A percentile compares a stretch with the other conserved stretches of the same genome.
These are phyloP conservation scores for Earliella scabrosa DNA, from an alignment of 1,284 basidiomycete genomes.

Conservation along the genomic window DNA sequence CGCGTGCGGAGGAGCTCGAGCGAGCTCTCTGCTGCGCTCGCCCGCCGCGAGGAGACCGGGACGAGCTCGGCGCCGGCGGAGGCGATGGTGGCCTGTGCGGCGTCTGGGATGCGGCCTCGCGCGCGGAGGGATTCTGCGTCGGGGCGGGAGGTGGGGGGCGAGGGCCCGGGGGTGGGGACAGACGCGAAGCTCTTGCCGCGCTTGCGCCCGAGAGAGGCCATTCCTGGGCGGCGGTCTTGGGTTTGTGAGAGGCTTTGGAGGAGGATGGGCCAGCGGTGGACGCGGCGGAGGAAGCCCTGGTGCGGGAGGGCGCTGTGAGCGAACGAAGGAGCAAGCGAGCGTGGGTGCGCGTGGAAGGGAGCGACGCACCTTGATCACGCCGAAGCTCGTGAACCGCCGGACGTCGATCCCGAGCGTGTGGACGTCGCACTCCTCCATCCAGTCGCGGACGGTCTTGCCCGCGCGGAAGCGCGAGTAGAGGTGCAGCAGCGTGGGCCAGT, in stretches of 20 bases:
- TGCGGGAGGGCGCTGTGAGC: too few species aligned
- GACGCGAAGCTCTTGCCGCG: slow-evolving; percentile 27
- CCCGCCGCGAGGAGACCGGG: slow-evolving; percentile 22
- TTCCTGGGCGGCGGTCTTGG: slow-evolving; percentile 8
- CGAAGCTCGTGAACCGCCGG: slow-evolving; percentile 95
- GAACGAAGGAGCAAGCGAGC: too few species aligned
- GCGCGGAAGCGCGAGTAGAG: slow-evolving; percentile 89
- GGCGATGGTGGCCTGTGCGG: slow-evolving; percentile 28
- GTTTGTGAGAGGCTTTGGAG: slow-evolving; percentile 33
- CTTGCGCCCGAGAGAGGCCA: slow-evolving; percentile 25
- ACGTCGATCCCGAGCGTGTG: slow-evolving; percentile 83
- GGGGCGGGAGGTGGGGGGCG: slow-evolving; percentile 6
- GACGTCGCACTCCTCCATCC: slow-evolving; percentile 85
- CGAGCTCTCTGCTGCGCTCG: slow-evolving; percentile 41
- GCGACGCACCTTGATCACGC: slow-evolving; percentile 85
- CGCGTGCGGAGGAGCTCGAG: slow-evolving; percentile 38
- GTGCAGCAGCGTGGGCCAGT: slow-evolving; percentile 85
- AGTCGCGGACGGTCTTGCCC: slow-evolving; percentile 85
- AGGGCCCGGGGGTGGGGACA: slow-evolving; percentile 10
- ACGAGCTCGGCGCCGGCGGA: slow-evolving; percentile 31
- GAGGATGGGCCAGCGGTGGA: slow-evolving; percentile 91
- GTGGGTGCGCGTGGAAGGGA: not conserved
- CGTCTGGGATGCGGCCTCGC: slow-evolving; percentile 29
- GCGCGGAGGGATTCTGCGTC: slow-evolving; percentile 18
- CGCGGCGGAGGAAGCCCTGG: slow-evolving; percentile 88